Evolutionary conservation across 139 green algal genomes (phyloP), one percentile per base, ranked within the genome.

Genomic region (Edaphochlamys debaryana): DNA sequence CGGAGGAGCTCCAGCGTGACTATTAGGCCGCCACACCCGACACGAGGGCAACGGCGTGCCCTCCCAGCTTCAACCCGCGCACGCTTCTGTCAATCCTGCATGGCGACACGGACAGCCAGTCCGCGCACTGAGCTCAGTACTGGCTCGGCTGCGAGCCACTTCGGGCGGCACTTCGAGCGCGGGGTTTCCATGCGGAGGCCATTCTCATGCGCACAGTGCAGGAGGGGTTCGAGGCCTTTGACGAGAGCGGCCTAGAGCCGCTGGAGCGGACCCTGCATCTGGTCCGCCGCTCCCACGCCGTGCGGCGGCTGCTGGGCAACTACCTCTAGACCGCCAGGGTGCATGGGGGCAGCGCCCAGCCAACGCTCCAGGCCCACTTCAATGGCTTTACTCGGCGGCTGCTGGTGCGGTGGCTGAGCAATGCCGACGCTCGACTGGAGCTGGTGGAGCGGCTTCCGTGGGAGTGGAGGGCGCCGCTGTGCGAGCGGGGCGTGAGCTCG

Each of bases 241-340:
- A 67, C 22, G 58, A 67, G 58, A 37, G 58, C 30, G 58, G 58
- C 58, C 32, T 41, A 32, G 32, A 69, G 32, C 32, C 32, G 3
- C 20, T 69, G 2, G 34, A 41, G 34, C 63, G 63, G 9, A 32
- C 15, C 9, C 63, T 41, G 34, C 15, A 13, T 9, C 41, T 41
- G 3, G 9, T 27, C 11, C 63, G 8, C 11, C 63, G 32, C 63
- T 42, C 2, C 63, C 4, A 19, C 63, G 27, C 42, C 32, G 32
- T 69, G 32, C 63, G 42, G 63, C 63, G 63, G 32, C 23, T 69
- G 63, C 63, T 42, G 32, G 63, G 63, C 63, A 69, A 69, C 63
- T 29, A 7, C 32, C 63, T 69, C 8, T 13, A 42, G 8, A 69
- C 63, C 1, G 63, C 63, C 32, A 32, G 32, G 6, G 32, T 69